Evolutionary conservation across 768 basidiomycete genomes (phyloP).

Genomic region (Phylloporus sp.): DNA sequence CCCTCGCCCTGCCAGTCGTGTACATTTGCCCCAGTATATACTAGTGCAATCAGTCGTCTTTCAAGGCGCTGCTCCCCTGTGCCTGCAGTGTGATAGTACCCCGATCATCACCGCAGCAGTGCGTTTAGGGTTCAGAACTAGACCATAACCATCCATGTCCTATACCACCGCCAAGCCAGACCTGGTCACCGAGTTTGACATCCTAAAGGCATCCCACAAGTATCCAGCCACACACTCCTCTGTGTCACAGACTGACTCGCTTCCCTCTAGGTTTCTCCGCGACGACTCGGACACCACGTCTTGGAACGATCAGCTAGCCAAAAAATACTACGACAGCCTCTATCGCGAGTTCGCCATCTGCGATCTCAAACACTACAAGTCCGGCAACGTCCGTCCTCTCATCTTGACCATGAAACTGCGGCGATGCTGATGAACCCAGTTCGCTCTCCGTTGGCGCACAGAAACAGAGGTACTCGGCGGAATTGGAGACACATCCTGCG

Average conservation of each 20-base stretch:
- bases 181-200: constrained; percentile 58
- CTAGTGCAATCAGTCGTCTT: no score
- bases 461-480: constrained; percentile 85
- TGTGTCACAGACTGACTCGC: background rate
- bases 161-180: background rate
- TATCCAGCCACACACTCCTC: constrained; percentile 21
- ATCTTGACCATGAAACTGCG: background rate
- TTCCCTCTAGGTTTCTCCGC: constrained; percentile 61
- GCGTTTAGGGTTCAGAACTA: no score
- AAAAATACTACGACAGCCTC: constrained; percentile 82
- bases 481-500: constrained; percentile 84
- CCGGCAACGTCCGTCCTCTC: constrained; percentile 61
- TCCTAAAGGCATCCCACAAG: constrained; percentile 71
- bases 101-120: no score
- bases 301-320: constrained; percentile 85
- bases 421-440: constrained; percentile 36
- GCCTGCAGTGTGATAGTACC: no score
- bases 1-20: no score
- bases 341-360: constrained; percentile 92
- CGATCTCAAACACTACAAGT: constrained; percentile 94
- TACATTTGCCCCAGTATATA: no score
- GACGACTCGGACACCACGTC: constrained; percentile 34
- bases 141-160: no score
- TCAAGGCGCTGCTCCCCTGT: no score
- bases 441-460: constrained; percentile 91